A percentile compares a stretch with the other conserved stretches of the same genome.
Conservation (phyloP, 495 filamentous ascomycete genomes). For the Penicillium fimorum region DNA sequence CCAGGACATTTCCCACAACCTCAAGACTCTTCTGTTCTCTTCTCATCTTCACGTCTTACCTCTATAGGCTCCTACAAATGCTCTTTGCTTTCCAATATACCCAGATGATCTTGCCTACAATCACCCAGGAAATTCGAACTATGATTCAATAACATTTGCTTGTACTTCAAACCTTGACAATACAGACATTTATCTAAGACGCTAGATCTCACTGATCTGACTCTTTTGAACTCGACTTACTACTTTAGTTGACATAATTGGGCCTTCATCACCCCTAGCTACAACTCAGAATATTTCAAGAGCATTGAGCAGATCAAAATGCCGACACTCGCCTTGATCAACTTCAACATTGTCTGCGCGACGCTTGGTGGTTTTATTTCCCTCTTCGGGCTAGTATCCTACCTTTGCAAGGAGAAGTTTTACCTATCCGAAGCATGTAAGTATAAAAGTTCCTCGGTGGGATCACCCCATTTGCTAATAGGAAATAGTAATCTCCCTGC, state of each 20-base stretch:
- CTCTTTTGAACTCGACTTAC: not conserved
- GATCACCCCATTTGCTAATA: conserved; percentile 6
- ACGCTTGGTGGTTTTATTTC: conserved; percentile 85
- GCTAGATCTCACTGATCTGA: not conserved
- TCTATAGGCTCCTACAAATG: not conserved
- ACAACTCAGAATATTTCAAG: not conserved
- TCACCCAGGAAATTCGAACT: conserved; percentile 17
- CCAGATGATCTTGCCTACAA: conserved; percentile 26
- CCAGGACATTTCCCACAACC: not conserved
- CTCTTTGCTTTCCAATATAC: not conserved
- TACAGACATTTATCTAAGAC: not conserved
- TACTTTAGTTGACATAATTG: not conserved
- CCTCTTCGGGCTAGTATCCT: conserved; percentile 83
- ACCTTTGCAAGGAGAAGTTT: conserved; percentile 84
- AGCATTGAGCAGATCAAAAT: conserved; percentile 46
- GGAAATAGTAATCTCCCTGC: conserved; percentile 70
- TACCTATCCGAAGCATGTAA: conserved; percentile 87
- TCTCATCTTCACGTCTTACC: not conserved
- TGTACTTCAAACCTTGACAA: conserved; percentile 1
- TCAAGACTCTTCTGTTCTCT: not conserved
- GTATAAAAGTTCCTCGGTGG: conserved; percentile 30
- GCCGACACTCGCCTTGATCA: conserved; percentile 73
- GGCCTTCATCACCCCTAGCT: not conserved
- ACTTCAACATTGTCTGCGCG: conserved; percentile 88
- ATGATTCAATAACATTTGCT: conserved; percentile 50